Base-by-base conservation (phyloP, 208 protist genomes). In the Leishmania mexicana region DNA sequence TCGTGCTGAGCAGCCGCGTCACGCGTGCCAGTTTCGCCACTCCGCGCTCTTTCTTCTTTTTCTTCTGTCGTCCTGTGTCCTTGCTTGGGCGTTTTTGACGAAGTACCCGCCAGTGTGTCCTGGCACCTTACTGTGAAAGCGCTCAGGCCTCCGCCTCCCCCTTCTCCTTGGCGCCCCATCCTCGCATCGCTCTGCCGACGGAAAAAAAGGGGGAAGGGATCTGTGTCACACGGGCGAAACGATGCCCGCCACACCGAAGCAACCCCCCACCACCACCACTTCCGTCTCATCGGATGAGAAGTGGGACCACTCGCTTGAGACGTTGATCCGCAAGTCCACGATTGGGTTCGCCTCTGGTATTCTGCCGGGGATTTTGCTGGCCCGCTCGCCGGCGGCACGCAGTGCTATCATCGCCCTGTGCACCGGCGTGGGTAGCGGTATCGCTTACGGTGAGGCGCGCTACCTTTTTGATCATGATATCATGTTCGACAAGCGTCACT, bases 391-490 rank as follows among this genome's bases (percentile, higher is more conserved):
- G 21, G 89, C 86, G 4, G 94, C 90, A 6, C 92, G 95, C 19
- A 78, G 80, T 21, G 85, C 88, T 24, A 87, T 97, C 28, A 58
- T 95, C 42, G 84, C 90, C 2, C 85, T 98, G 53, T 93, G 85
- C 81, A 94, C 88, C 3, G 95, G 95, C 28, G 67, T 96, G 42
- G 95, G 94, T 47, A 87, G 88, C 51, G 95, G 95, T 74, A 89
- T 96, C 45, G 95, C 95, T 53, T 98, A 97, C 73, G 91, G 90
- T 5, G 94, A 98, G 87, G 93, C 95, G 3, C 89, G 90, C 31
- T 97, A 97, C 78, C 87, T 98, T 28, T 98, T 98, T 68, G 95
- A 98, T 53, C 90, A 96, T 85, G 87, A 96, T 79, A 86, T 98
- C 78, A 81, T 91, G 51, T 98, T 98, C 81, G 95, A 98, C 83